phyloP scores from a whole-genome alignment of 108 stramenopile species.

The Nannochloropsis oceanica region DNA sequence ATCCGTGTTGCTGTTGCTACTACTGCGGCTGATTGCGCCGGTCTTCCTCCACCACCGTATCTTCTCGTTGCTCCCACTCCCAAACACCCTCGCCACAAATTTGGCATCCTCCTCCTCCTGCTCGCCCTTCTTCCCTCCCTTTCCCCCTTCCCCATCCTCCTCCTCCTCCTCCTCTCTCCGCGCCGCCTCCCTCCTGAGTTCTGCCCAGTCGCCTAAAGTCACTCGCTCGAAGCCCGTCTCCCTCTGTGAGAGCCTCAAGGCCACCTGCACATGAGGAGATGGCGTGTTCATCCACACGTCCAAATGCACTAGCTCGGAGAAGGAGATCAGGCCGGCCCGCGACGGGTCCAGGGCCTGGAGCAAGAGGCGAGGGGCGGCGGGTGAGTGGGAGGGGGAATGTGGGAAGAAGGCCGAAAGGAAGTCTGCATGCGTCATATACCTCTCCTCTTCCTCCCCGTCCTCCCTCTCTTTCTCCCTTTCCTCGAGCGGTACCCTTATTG shows the following conservation, averaged over 20 bases:
- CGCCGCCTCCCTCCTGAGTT: not conserved
- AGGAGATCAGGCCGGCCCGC: not conserved
- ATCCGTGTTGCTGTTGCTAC: too few relatives aligned
- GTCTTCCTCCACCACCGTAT: not conserved
- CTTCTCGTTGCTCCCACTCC: not conserved
- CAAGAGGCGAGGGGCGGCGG: not conserved
- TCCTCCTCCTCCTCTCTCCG: not conserved
- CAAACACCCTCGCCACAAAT: not conserved
- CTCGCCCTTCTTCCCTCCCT: not conserved
- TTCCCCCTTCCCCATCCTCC: not conserved
- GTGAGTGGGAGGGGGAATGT: not conserved
- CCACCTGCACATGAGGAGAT: not conserved
- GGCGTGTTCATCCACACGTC: not conserved
- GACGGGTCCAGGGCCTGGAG: not conserved
- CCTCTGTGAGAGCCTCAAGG: not conserved
- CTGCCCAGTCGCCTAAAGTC: not conserved
- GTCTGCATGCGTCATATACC: not conserved
- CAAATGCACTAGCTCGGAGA: not conserved
- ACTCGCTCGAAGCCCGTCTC: not conserved
- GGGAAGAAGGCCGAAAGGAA: not conserved
- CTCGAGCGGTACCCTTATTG: not conserved
- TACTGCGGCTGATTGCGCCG: not conserved
- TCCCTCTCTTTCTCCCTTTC: not conserved
- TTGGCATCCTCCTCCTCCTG: not conserved
- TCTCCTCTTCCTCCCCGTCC: not conserved